Percentiles rank a stretch among this genome's conserved stretches.
These are phyloP conservation scores for Brassica juncea DNA, from an alignment of 345 rosid genomes.

Conservation along the genomic window DNA sequence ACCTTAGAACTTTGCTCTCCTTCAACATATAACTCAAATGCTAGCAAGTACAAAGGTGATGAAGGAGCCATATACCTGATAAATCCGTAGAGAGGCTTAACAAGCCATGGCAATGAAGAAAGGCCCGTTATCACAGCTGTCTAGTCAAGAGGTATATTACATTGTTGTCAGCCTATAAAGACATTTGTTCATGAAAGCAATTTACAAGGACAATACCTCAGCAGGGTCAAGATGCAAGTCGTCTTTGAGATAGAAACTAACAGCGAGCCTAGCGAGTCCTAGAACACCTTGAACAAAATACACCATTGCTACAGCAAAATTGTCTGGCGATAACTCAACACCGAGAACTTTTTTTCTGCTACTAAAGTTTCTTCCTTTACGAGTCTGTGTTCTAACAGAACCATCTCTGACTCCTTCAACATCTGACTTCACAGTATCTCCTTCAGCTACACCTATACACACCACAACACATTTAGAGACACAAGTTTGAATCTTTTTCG, in stretches of 20 bases:
- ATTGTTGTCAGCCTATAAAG: slow-evolving; percentile 50
- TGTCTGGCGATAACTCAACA: slow-evolving; percentile 89
- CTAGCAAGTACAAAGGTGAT: neutral
- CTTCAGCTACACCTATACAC: slow-evolving; percentile 52
- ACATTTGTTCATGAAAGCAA: slow-evolving; percentile 12
- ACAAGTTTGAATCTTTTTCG: neutral
- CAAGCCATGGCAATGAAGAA: slow-evolving; percentile 95
- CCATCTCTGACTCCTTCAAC: slow-evolving; percentile 50
- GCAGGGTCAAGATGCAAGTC: slow-evolving; percentile 98
- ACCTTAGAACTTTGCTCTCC: neutral
- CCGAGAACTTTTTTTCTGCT: slow-evolving; percentile 54
- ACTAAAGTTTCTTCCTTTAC: slow-evolving; percentile 43
- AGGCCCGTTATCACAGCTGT: slow-evolving; percentile 95
- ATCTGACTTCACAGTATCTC: slow-evolving; percentile 49
- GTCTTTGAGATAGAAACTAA: slow-evolving; percentile 88
- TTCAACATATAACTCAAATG: neutral
- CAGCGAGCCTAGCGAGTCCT: slow-evolving; percentile 92
- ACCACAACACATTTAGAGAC: neutral
- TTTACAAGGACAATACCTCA: slow-evolving; percentile 52
- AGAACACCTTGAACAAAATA: slow-evolving; percentile 99
- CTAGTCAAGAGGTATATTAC: slow-evolving; percentile 56
- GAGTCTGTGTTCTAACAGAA: slow-evolving; percentile 38
- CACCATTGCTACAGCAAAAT: slow-evolving; percentile 93
- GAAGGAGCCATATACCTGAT: slow-evolving; percentile 59
- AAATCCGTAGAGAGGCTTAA: slow-evolving; percentile 92